Percentiles rank a stretch among this genome's conserved stretches.
These are phyloP conservation scores for Strobilomyces echinocephalus DNA, from an alignment of 768 basidiomycete species.

Conservation along the genomic window DNA sequence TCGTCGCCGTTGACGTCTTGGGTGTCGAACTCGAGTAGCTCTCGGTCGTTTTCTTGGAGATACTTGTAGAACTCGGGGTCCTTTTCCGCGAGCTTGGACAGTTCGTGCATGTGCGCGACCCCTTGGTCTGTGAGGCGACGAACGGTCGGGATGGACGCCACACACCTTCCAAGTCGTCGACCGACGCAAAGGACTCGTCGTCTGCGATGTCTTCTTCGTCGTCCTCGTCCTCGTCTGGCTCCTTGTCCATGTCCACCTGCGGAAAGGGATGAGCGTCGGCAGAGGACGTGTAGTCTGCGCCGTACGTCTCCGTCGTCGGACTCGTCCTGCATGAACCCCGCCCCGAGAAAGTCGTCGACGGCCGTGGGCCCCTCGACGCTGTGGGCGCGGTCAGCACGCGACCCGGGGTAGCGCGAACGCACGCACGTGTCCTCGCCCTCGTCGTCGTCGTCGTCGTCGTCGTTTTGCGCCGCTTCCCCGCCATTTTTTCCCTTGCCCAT, in stretches of 20 bases:
- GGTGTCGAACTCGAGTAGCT: constrained; percentile 77
- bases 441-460: constrained; percentile 25
- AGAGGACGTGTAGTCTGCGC: constrained; percentile 1
- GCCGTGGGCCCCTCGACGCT: constrained; percentile 44
- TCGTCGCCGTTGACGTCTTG: constrained; percentile 44
- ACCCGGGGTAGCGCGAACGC: not conserved
- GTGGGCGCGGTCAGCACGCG: not conserved
- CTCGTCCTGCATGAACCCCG: constrained; percentile 64
- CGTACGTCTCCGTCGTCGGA: constrained; percentile 42
- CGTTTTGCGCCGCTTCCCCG: constrained; percentile 22
- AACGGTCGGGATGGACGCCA: not conserved
- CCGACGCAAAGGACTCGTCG: constrained; percentile 69
- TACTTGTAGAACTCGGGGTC: constrained; percentile 99
- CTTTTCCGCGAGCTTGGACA: constrained; percentile 86
- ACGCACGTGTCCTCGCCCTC: constrained; percentile 13
- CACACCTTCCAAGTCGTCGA: constrained; percentile 72
- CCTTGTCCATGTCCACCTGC: constrained; percentile 26
- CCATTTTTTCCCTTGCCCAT: constrained; percentile 35
- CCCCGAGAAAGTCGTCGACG: constrained; percentile 73
- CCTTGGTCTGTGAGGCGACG: constrained; percentile 55
- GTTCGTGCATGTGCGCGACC: constrained; percentile 67
- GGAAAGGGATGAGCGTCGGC: constrained; percentile 4
- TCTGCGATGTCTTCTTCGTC: constrained; percentile 41
- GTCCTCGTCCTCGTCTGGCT: constrained; percentile 41
- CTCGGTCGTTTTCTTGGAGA: constrained; percentile 90